These are phyloP conservation scores for Arabidopsis thaliana DNA, from an alignment of 345 rosid genomes.

Conservation along the genomic window DNA sequence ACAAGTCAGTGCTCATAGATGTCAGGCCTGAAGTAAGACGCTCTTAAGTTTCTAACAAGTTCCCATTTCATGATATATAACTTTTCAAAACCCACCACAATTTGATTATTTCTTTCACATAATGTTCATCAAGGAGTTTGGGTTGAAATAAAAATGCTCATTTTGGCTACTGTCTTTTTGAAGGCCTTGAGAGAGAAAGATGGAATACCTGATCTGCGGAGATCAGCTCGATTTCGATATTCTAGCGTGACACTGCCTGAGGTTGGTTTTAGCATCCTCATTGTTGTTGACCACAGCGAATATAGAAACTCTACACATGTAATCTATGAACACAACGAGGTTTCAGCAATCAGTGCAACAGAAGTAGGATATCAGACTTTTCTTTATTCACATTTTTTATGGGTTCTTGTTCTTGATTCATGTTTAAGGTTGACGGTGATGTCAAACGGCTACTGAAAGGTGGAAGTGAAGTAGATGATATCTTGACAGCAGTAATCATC, in stretches of 20 bases:
- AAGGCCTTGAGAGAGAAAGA: constrained; percentile 84
- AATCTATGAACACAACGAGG: background rate
- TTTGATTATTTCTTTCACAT: constrained; percentile 1
- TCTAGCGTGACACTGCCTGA: constrained; percentile 72
- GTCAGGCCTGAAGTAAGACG: constrained; percentile 95
- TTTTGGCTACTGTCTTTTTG: constrained; percentile 14
- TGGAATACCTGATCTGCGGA: constrained; percentile 94
- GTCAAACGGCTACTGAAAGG: constrained; percentile 67
- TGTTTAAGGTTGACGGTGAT: constrained; percentile 65
- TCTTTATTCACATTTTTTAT: constrained; percentile 36
- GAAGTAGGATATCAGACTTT: background rate
- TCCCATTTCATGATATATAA: constrained; percentile 27
- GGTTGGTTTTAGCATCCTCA: constrained; percentile 58
- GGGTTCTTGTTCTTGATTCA: constrained; percentile 35
- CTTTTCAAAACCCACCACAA: constrained; percentile 8
- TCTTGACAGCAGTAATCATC: constrained; percentile 71
- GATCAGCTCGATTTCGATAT: constrained; percentile 85
- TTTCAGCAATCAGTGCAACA: constrained; percentile 18
- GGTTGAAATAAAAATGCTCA: constrained; percentile 1
- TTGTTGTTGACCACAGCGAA: background rate
- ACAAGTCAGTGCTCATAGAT: constrained; percentile 79
- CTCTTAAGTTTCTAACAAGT: constrained; percentile 46
- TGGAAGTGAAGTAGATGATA: constrained; percentile 74
- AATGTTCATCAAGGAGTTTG: constrained; percentile 16
- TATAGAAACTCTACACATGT: constrained; percentile 22